Evolutionary conservation across 805 yeast species (phyloP).

Genomic region (Saccharomycopsis javanensis): DNA sequence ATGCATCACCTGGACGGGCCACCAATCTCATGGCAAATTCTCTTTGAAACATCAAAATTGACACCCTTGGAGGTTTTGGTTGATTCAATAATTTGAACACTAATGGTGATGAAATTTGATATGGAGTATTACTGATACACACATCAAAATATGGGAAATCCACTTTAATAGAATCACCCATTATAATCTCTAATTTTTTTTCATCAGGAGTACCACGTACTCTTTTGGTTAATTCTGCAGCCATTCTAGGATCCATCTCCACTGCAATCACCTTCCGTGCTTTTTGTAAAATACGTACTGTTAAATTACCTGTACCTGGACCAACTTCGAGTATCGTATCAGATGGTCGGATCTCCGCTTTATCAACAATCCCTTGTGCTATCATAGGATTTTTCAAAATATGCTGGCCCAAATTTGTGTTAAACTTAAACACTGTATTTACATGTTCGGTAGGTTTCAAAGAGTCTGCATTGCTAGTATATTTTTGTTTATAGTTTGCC

Average conservation of each 20-base stretch:
- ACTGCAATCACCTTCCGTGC: conserved; percentile 93
- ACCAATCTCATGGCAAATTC: conserved; percentile 89
- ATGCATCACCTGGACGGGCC: conserved; percentile 93
- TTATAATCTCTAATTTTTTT: conserved; percentile 79
- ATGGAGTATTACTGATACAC: conserved; percentile 95
- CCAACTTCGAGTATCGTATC: conserved; percentile 95
- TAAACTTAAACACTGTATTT: conserved; percentile 88
- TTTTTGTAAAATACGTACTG: conserved; percentile 84
- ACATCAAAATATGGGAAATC: conserved; percentile 92
- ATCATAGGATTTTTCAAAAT: conserved; percentile 91
- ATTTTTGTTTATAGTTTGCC: conserved; percentile 13
- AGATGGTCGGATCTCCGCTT: conserved; percentile 85
- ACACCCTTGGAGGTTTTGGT: conserved; percentile 90
- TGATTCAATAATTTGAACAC: conserved; percentile 86
- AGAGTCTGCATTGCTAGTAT: conserved; percentile 2
- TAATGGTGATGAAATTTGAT: conserved; percentile 93
- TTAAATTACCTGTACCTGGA: conserved; percentile 98
- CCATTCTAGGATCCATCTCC: conserved; percentile 99
- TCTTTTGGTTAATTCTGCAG: conserved; percentile 94
- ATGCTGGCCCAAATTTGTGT: conserved; percentile 95
- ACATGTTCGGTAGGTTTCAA: conserved; percentile 60
- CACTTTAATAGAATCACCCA: conserved; percentile 94
- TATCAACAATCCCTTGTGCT: conserved; percentile 97
- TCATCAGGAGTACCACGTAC: conserved; percentile 95
- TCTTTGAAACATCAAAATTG: conserved; percentile 94